Conservation (phyloP, 352 stramenopile species). For the Pythium myriotylum region DNA sequence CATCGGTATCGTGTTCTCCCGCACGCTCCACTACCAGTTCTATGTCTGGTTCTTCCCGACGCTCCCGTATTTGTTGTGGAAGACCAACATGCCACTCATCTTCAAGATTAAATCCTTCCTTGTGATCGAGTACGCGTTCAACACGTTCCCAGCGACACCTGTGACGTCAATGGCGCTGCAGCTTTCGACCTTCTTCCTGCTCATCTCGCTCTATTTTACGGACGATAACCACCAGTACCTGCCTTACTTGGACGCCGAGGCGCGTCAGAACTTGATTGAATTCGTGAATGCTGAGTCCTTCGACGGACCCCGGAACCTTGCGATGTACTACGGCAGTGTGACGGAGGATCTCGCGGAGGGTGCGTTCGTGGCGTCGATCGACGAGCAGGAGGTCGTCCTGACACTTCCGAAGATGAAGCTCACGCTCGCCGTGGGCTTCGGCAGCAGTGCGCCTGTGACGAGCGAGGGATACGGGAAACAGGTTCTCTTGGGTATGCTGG, state of each 20-base stretch:
- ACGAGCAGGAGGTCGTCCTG: constrained; percentile 80
- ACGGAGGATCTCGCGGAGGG: constrained; percentile 73
- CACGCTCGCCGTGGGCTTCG: constrained; percentile 84
- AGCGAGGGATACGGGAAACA: constrained; percentile 71
- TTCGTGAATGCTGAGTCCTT: constrained; percentile 83
- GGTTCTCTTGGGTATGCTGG: constrained; percentile 71
- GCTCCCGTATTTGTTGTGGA: constrained; percentile 94
- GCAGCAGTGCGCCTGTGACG: constrained; percentile 69
- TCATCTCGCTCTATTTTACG: constrained; percentile 78
- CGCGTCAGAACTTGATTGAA: constrained; percentile 61
- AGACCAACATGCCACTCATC: constrained; percentile 80
- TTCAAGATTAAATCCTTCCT: constrained; percentile 85
- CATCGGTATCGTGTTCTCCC: constrained; percentile 95
- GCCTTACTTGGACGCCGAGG: constrained; percentile 78
- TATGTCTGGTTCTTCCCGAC: constrained; percentile 97
- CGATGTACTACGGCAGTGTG: constrained; percentile 85
- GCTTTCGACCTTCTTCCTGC: constrained; percentile 86
- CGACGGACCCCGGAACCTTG: constrained; percentile 71
- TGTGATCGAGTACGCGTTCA: constrained; percentile 92
- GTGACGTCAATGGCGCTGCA: constrained; percentile 92
- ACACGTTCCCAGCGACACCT: constrained; percentile 94
- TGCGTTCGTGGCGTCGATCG: constrained; percentile 66
- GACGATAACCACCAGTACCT: constrained; percentile 67
- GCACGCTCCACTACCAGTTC: constrained; percentile 99
- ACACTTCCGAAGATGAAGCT: constrained; percentile 82